These are phyloP conservation scores for Teunomyces panamensis DNA, from an alignment of 805 yeast species.

Conservation along the genomic window DNA sequence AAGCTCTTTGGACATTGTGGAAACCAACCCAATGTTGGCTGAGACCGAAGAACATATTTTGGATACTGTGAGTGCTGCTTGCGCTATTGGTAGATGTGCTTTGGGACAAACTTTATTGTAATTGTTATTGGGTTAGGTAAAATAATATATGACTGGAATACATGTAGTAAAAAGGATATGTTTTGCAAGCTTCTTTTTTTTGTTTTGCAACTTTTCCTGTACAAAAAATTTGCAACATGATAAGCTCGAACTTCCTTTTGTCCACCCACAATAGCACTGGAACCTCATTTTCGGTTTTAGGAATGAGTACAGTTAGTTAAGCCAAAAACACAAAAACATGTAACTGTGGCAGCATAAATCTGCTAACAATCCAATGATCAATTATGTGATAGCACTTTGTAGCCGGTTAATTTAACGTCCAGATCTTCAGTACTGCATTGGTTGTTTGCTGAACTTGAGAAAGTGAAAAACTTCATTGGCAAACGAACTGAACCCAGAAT, in stretches of 20 bases:
- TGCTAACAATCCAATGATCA: too few species aligned
- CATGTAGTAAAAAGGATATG: not conserved
- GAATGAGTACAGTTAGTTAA: too few species aligned
- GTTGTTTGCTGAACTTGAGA: too few species aligned
- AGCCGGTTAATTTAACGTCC: too few species aligned
- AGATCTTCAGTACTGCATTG: too few species aligned
- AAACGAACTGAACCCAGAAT: too few species aligned
- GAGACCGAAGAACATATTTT: conserved; percentile 68
- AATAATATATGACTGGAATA: not conserved
- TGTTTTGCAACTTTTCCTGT: conserved; percentile 1
- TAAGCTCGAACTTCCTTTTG: not conserved
- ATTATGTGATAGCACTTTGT: too few species aligned
- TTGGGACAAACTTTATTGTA: conserved; percentile 84
- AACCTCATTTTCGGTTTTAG: too few species aligned
- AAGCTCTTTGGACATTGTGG: conserved; percentile 87
- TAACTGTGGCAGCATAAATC: too few species aligned
- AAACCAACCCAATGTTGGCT: conserved; percentile 87
- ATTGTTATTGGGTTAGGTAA: conserved; percentile 5
- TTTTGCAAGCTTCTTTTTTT: not conserved
- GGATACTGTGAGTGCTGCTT: conserved; percentile 86
- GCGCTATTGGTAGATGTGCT: conserved; percentile 90
- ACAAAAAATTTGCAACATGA: not conserved
- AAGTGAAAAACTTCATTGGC: too few species aligned
- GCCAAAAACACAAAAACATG: too few species aligned
- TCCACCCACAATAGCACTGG: not conserved